Evolutionary conservation across 352 stramenopile species (phyloP), one percentile per base, ranked within the genome.

Genomic region (Phytophthora colocasiae): DNA sequence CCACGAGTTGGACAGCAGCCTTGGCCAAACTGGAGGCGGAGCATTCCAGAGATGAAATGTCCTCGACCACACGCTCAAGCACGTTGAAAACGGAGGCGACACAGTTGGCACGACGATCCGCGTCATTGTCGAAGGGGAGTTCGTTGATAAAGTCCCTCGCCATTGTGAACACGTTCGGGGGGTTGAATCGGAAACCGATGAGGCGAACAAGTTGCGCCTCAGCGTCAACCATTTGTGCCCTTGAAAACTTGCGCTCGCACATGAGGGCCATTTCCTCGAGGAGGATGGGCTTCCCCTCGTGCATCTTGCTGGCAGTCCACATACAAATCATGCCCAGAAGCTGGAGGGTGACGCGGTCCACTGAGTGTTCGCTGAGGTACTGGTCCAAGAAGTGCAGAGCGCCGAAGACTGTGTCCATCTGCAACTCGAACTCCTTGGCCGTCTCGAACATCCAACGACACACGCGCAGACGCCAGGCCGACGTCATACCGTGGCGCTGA

Each of bases 381-480:
- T 87, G 73, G 61, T 94, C 85, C 63, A 94, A 74, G 57, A 82
- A 91, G 66, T 89, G 78, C 44, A 92, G 77, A 17, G 82, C 81
- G 24, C 71, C 80, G 40, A 58, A 83, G 10, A 91, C 77, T 9
- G 79, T 77, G 60, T 94, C 83, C 53, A 83, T 77, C 17, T 77
- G 77, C 54, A 94, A 69, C 47, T 90, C 80, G 55, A 94, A 92
- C 57, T 87, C 79, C 43, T 85, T 78, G 22, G 81, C 78, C 0
- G 83, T 92, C 76, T 91, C 80, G 46, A 92, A 87, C 85, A 94
- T 94, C 85, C 85, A 94, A 32, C 76, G 83, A 48, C 80, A 90
- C 45, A 94, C 89, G 49, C 87, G 87, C 19, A 79, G 61, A 7
- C 85, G 85, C 82, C 85, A 94, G 5, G 69, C 63, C 38, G 71